phyloP scores from a whole-genome alignment of 805 yeast genomes.

The Wickerhamiella slavikovae region DNA sequence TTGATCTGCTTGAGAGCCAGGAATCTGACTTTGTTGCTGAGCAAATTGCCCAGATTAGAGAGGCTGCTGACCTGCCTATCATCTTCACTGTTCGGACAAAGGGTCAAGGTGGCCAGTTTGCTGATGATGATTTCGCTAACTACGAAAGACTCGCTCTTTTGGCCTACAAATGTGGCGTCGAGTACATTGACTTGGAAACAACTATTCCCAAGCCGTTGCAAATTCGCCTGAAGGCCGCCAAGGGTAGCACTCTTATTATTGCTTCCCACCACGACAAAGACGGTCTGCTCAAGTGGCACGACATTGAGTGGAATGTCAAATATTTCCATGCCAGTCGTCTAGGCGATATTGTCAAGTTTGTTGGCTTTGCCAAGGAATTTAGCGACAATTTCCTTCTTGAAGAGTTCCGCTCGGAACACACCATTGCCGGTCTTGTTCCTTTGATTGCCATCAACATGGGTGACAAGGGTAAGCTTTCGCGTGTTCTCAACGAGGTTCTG shows the following conservation, averaged over 20 bases:
- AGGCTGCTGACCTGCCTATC: conserved; percentile 46
- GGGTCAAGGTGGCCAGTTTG: conserved; percentile 68
- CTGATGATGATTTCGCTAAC: conserved; percentile 29
- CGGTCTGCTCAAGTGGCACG: conserved; percentile 42
- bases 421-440: conserved; percentile 24
- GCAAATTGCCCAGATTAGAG: conserved; percentile 53
- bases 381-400: conserved; percentile 56
- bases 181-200: conserved; percentile 62
- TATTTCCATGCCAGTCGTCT: conserved; percentile 44
- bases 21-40: conserved; percentile 38
- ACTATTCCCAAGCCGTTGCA: conserved; percentile 38
- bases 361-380: conserved; percentile 48
- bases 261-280: conserved; percentile 66
- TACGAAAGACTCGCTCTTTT: conserved; percentile 32
- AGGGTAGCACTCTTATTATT: conserved; percentile 48
- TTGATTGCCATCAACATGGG: conserved; percentile 76
- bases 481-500: conserved; percentile 50
- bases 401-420: conserved; percentile 38
- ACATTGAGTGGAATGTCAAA: conserved; percentile 53
- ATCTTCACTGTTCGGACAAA: conserved; percentile 61
- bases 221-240: conserved; percentile 29
- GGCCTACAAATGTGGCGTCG: conserved; percentile 63
- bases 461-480: conserved; percentile 50
- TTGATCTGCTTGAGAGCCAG: conserved; percentile 38
- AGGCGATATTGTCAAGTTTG: conserved; percentile 63